Base-by-base conservation (phyloP, 768 basidiomycete genomes). In the Mycena indigotica region DNA sequence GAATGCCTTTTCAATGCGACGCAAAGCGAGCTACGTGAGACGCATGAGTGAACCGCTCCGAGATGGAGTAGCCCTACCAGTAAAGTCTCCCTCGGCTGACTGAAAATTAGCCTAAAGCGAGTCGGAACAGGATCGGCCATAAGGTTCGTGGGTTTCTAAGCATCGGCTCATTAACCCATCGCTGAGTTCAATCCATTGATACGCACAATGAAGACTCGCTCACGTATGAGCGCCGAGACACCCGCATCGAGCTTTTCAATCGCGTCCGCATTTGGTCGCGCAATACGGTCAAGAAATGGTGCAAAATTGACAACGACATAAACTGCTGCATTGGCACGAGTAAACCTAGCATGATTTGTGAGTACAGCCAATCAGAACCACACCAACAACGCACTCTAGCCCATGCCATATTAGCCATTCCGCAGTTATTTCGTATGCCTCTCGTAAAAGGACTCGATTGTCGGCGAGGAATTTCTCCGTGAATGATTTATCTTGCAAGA, bases 381-480 rank as follows among this genome's bases (percentile, higher is more conserved):
- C 23, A 24, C 17, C 5, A 10, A 50, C 21, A 17, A 19, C 12
- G 28, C 15, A 53, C 56, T 49, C 28, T 10, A 62, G 56, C 12
- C 26, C 38, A 48, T 69, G 70, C 58, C 58, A 64, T 13, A 53
- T 57, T 40, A 69, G 55, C 70, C 70, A 71, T 5, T 38, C 46
- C n/a, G 65, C 61, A 19, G 66, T 38, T 24, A 65, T 55, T 32
- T 69, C 67, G 50, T 69, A 69, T 17, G 67, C 63, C 26, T 57
- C 64, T 4, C 53, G 25, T 5, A 69, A 53, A 3, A 32, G 52
- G 5, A 21, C 21, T 25, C 56, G 48, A 45, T 71, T 71, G 8
- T 52, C 41, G 12, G 29, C 41, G 23, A 71, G 53, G 39, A 66
- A 71, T 4, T 32, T 21, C n/a, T 53, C 35, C 17, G 67, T 55